Conservation (phyloP, 805 yeast species). For the Starmerella scarabaei region DNA sequence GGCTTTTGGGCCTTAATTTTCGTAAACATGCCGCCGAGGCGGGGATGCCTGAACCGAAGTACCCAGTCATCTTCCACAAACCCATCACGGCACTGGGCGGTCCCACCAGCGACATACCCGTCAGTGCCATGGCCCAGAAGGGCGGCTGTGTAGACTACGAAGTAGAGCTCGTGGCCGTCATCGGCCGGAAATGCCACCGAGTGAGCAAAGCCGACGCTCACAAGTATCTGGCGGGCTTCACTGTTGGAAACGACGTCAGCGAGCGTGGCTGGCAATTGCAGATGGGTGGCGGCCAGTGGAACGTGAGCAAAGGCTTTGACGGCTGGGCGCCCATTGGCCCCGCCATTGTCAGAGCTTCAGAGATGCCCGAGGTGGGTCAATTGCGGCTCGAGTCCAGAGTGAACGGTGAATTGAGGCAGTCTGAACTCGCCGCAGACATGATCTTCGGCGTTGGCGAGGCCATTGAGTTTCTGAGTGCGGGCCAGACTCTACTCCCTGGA, state of each 20-base stretch:
- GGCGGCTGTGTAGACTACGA: slow-evolving; percentile 37
- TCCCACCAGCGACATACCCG: slow-evolving; percentile 33
- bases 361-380: slow-evolving; percentile 24
- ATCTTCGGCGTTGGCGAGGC: slow-evolving; percentile 35
- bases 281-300: slow-evolving; percentile 43
- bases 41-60: slow-evolving; percentile 33
- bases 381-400: slow-evolving; percentile 32
- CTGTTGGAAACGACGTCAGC: slow-evolving; percentile 44
- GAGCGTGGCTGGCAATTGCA: slow-evolving; percentile 45
- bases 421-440: slow-evolving; percentile 36
- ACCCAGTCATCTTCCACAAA: slow-evolving; percentile 41
- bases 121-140: slow-evolving; percentile 27
- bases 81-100: slow-evolving; percentile 37
- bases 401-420: slow-evolving; percentile 39
- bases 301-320: slow-evolving; percentile 41
- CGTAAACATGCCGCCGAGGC: slow-evolving; percentile 33
- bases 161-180: slow-evolving; percentile 41
- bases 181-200: slow-evolving; percentile 38
- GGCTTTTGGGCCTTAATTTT: slow-evolving; percentile 43
- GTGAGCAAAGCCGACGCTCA: slow-evolving; percentile 35
- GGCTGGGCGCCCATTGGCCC: slow-evolving; percentile 50
- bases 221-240: slow-evolving; percentile 38
- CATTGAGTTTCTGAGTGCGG: slow-evolving; percentile 38
- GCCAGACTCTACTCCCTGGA: slow-evolving; percentile 41
- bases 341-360: slow-evolving; percentile 32